These are phyloP conservation scores for Aureobasidium sp. DNA, from an alignment of 2,329 filamentous ascomycete species.

Conservation along the genomic window DNA sequence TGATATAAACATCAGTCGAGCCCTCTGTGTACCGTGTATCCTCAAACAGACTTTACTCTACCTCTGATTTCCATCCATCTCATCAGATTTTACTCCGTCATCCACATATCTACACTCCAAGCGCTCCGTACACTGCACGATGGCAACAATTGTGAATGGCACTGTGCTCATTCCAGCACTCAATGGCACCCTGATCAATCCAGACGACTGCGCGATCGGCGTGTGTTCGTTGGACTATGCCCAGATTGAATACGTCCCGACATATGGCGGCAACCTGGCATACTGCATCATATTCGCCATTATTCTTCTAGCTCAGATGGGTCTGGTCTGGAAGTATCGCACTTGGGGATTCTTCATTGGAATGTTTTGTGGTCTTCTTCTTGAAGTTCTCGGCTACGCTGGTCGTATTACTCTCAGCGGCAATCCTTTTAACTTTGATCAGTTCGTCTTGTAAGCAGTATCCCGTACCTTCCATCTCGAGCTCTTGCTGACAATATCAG, in stretches of 20 bases:
- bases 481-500: constrained; percentile 24
- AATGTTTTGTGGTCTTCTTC: constrained; percentile 40
- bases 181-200: constrained; percentile 9
- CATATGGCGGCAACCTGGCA: constrained; percentile 44
- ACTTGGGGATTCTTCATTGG: constrained; percentile 52
- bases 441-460: constrained; percentile 44
- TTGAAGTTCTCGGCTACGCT: constrained; percentile 50
- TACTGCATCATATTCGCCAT: constrained; percentile 47
- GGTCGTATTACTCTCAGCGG: constrained; percentile 47
- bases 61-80: neutral
- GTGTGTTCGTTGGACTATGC: constrained; percentile 27
- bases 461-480: neutral
- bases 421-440: constrained; percentile 43
- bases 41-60: neutral
- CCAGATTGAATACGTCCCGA: constrained; percentile 49
- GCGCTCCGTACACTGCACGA: neutral
- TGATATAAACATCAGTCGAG: neutral
- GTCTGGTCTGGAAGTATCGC: constrained; percentile 43
- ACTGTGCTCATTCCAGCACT: neutral
- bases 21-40: neutral
- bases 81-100: neutral
- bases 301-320: constrained; percentile 42
- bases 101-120: neutral
- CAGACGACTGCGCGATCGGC: constrained; percentile 21
- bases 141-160: constrained; percentile 6